Evolutionary conservation across 2,329 filamentous ascomycete species (phyloP), one percentile per base, ranked within the genome.

Genomic region (Penicillium sp.): DNA sequence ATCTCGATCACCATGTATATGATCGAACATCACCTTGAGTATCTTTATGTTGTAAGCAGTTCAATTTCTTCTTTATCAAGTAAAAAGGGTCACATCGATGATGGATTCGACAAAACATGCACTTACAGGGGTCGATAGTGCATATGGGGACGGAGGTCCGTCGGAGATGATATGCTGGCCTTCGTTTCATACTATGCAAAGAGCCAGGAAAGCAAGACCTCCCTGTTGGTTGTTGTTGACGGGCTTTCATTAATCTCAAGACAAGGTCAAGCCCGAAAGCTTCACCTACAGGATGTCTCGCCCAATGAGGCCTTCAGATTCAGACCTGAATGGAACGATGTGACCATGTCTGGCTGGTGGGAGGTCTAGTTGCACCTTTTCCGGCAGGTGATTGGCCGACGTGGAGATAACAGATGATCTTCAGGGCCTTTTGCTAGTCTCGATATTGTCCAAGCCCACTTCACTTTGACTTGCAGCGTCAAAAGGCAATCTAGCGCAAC

Each of bases 391-490:
- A 64, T 64, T 64, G 62, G 62, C 51, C 11, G 19, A 13, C 27
- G 23, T 42, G 45, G 44, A 58, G 53, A 63, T 62, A 58, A 62
- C 53, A 47, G 57, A 56, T 52, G 62, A 64, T 64, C 61, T 50
- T 46, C 62, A 64, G 56, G 58, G 61, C 50, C 35, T 19, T 40
- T 55, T 39, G 7, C 27, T 57, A 34, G 18, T 34, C 32, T 59
- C 46, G 19, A 46, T 36, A 19, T 49, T 34, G 44, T n/a, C 19
- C 27, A 52, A 18, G 32, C 32, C 10, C 43, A 32, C 27, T 47
- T 27, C 8, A 27, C 30, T 45, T 7, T 36, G 44, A 35, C 36
- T 47, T n/a, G 32, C 47, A 30, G 11, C 35, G 32, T 1, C 16
- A 18, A 40, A 46, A 14, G 10, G 14, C 10, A 53, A 41, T 40